These are phyloP conservation scores for Chlamydomonas schloesseri DNA, from an alignment of 139 green algal species.

Conservation along the genomic window DNA sequence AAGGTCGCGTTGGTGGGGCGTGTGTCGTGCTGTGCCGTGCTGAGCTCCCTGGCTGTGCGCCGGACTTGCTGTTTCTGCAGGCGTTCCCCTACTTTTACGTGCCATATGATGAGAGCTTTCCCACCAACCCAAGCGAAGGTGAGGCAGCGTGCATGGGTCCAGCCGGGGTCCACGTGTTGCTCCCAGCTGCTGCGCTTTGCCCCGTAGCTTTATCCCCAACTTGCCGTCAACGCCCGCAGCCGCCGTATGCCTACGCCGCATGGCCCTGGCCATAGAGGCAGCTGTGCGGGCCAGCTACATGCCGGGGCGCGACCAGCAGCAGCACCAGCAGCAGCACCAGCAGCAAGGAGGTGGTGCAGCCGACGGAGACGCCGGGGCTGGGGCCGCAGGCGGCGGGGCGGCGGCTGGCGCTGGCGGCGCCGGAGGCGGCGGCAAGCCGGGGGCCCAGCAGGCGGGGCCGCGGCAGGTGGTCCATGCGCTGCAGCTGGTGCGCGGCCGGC, in stretches of 20 bases:
- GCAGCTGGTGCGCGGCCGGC: conserved; percentile 80
- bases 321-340: conserved; percentile 18
- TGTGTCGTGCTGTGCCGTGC: neutral
- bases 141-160: neutral
- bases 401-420: conserved; percentile 14
- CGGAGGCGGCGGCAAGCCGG: conserved; percentile 22
- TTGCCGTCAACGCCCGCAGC: too few relatives aligned
- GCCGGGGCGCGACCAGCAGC: conserved; percentile 13
- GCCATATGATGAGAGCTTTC: conserved; percentile 84
- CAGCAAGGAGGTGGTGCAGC: neutral
- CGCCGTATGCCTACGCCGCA: conserved; percentile 49
- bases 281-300: conserved; percentile 42
- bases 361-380: neutral
- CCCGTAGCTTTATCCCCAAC: too few relatives aligned
- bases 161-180: neutral
- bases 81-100: conserved; percentile 96
- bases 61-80: conserved; percentile 66
- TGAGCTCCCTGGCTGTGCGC: too few relatives aligned
- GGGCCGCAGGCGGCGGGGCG: neutral
- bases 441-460: conserved; percentile 37
- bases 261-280: conserved; percentile 59
- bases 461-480: conserved; percentile 77
- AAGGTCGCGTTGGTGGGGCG: neutral
- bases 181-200: too few relatives aligned
- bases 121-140: conserved; percentile 74